Evolutionary conservation across 257 asterid genomes (phyloP).

Genomic region (Orobanche coerulescens): DNA sequence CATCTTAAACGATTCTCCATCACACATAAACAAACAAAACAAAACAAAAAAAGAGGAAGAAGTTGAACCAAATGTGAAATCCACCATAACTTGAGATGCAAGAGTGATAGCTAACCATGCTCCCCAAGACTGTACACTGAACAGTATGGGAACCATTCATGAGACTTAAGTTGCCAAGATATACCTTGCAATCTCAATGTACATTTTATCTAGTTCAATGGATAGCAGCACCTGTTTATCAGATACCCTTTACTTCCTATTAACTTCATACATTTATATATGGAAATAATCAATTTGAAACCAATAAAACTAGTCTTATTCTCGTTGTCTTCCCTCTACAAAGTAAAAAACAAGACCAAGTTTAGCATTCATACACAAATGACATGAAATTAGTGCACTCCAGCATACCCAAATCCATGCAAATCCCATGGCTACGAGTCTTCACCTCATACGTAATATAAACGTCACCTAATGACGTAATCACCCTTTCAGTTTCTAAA

Average conservation of each 20-base stretch:
- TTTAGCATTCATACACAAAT: not conserved
- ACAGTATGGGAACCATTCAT: not conserved
- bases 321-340: not conserved
- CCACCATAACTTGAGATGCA: not conserved
- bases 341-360: not conserved
- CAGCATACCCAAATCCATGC: conserved; percentile 8
- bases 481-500: conserved; percentile 4
- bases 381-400: conserved; percentile 1
- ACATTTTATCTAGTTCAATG: conserved; percentile 3
- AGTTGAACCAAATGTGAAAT: not conserved
- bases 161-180: conserved; percentile 9
- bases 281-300: conserved; percentile 6
- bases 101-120: not conserved
- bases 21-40: too few relatives aligned
- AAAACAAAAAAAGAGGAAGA: not conserved
- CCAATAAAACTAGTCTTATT: not conserved
- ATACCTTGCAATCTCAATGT: not conserved
- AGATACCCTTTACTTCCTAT: conserved; percentile 1
- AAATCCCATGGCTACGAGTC: conserved; percentile 2
- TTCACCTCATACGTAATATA: not conserved
- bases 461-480: not conserved
- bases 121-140: not conserved
- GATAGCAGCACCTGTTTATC: not conserved
- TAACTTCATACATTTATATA: not conserved
- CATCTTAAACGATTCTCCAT: too few relatives aligned